Conservation (phyloP, 2,329 filamentous ascomycete species). For the Biscogniauxia mediterranea region DNA sequence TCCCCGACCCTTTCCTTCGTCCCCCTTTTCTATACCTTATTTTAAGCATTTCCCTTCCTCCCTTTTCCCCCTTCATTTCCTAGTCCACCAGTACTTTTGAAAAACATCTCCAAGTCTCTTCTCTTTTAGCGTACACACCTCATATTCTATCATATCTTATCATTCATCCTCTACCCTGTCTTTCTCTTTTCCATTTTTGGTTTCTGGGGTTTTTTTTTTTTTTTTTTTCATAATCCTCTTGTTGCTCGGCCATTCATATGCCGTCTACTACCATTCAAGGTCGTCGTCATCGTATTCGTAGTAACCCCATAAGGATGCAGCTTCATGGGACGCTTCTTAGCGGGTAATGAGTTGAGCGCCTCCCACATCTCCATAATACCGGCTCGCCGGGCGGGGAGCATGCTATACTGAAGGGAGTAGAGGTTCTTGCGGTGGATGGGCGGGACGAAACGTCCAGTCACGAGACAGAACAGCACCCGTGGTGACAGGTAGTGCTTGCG, state of each 20-base stretch:
- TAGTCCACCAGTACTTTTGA: no score
- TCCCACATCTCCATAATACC: slow-evolving; percentile 85
- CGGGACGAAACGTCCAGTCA: slow-evolving; percentile 89
- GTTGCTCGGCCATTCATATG: slow-evolving; percentile 24
- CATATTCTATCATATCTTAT: neutral
- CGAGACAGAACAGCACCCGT: slow-evolving; percentile 79
- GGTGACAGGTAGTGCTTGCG: slow-evolving; percentile 94
- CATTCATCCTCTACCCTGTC: neutral
- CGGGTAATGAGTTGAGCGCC: slow-evolving; percentile 55
- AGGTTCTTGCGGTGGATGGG: slow-evolving; percentile 92
- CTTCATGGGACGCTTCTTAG: slow-evolving; percentile 42
- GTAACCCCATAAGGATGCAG: slow-evolving; percentile 25
- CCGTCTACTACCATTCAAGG: neutral
- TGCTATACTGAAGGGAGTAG: slow-evolving; percentile 96
- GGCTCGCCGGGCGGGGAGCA: slow-evolving; percentile 81
- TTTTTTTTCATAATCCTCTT: slow-evolving; percentile 11
- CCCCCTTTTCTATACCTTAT: no score
- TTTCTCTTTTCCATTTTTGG: neutral
- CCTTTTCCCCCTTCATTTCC: no score
- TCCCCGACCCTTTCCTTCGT: no score
- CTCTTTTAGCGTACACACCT: no score
- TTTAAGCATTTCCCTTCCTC: no score
- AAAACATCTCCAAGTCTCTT: no score
- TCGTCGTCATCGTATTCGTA: slow-evolving; percentile 6
- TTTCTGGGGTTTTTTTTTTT: neutral